A percentile compares a stretch with the other conserved stretches of the same genome.
These are phyloP conservation scores for Globisporangium yorkense DNA, from an alignment of 352 stramenopile species.

Conservation along the genomic window DNA sequence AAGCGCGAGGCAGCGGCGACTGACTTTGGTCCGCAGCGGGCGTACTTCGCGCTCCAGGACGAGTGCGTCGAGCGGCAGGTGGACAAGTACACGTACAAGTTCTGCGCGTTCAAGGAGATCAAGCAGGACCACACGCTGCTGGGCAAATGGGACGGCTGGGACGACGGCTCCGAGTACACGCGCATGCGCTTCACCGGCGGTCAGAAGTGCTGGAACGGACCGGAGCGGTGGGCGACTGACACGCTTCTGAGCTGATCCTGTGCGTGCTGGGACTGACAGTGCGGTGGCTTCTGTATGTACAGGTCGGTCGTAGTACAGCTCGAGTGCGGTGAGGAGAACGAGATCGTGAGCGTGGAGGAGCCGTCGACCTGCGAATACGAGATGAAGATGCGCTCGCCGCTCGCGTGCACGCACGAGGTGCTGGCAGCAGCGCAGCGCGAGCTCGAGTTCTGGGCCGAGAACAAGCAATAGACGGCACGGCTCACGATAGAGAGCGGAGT, in stretches of 20 bases:
- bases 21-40: slow-evolving; percentile 65
- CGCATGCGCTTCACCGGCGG: slow-evolving; percentile 78
- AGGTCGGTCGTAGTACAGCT: slow-evolving; percentile 69
- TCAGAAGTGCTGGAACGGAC: slow-evolving; percentile 90
- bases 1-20: slow-evolving; percentile 31
- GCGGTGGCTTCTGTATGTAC: neutral
- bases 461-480: neutral
- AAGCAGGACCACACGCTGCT: slow-evolving; percentile 78
- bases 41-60: slow-evolving; percentile 73
- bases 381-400: slow-evolving; percentile 66
- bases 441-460: slow-evolving; percentile 40
- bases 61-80: slow-evolving; percentile 74
- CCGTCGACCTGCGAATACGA: slow-evolving; percentile 92
- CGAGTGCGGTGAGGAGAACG: slow-evolving; percentile 73
- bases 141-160: slow-evolving; percentile 70
- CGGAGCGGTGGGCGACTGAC: slow-evolving; percentile 36
- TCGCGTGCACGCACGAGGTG: slow-evolving; percentile 49
- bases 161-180: slow-evolving; percentile 24
- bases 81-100: slow-evolving; percentile 88
- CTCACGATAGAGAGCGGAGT: neutral
- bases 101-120: slow-evolving; percentile 78
- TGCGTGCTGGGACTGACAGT: neutral
- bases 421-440: slow-evolving; percentile 36
- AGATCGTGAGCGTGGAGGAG: slow-evolving; percentile 88
- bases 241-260: neutral